Percentiles rank a stretch among this genome's conserved stretches.
Conservation (phyloP, 2,329 filamentous ascomycete genomes). For the Chaetothyriales sp. region DNA sequence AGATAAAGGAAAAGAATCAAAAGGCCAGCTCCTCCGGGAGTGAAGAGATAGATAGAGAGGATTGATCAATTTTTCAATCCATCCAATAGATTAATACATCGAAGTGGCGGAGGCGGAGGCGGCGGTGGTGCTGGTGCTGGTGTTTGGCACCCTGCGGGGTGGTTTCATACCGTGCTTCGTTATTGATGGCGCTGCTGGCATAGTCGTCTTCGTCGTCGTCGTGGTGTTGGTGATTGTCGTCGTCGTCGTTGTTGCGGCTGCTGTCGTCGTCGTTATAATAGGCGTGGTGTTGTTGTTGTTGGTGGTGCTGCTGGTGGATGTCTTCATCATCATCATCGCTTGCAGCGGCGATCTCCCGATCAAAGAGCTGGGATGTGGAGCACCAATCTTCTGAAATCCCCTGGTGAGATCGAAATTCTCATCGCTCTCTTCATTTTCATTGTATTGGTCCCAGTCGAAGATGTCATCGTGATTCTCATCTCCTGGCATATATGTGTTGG, state of each 20-base stretch:
- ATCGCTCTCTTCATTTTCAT: constrained; percentile 25
- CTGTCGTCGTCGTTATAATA: neutral
- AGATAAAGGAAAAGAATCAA: too few species aligned
- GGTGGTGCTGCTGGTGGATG: too few species aligned
- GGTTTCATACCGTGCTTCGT: neutral
- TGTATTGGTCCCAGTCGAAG: constrained; percentile 23
- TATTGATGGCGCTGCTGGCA: neutral
- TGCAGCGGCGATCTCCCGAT: neutral
- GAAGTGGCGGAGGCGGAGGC: too few species aligned
- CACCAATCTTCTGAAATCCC: constrained; percentile 32
- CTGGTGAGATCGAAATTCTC: constrained; percentile 31
- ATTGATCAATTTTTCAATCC: too few species aligned
- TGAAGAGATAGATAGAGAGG: too few species aligned
- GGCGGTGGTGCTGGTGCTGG: too few species aligned
- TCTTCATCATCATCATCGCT: too few species aligned
- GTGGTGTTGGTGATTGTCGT: neutral
- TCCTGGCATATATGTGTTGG: constrained; percentile 15
- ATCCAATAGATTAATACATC: too few species aligned
- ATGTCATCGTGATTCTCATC: constrained; percentile 30
- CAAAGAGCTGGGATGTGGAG: neutral
- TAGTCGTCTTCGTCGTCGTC: neutral
- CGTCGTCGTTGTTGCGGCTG: neutral
- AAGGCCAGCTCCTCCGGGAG: too few species aligned
- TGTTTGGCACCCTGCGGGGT: neutral
- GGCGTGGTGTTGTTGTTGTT: neutral